A percentile compares a stretch with the other conserved stretches of the same genome.
Conservation (phyloP, 164 flowering plant species). For the Vitis riparia region DNA sequence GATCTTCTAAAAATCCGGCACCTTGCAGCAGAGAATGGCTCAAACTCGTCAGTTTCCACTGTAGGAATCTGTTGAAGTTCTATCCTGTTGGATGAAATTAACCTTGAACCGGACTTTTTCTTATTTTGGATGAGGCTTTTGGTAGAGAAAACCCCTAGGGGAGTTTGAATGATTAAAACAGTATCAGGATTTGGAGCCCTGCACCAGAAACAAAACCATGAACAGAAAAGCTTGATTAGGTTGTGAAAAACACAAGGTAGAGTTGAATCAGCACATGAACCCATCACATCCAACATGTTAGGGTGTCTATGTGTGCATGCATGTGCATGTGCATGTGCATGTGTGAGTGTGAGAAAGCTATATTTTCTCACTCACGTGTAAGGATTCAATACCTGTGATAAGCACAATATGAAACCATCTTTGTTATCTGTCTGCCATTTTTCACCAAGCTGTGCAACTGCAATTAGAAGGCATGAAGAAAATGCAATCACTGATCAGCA, state of each 20-base stretch:
- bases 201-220: conserved; percentile 20
- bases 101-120: conserved; percentile 62
- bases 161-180: conserved; percentile 75
- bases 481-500: conserved; percentile 1
- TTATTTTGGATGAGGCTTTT: conserved; percentile 63
- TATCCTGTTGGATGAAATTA: conserved; percentile 55
- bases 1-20: conserved; percentile 59
- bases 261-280: no score
- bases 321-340: no score
- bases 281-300: no score
- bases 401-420: conserved; percentile 91
- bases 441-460: conserved; percentile 87
- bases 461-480: conserved; percentile 5
- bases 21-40: conserved; percentile 81
- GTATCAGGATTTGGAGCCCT: conserved; percentile 94
- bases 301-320: no score
- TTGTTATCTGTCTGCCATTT: conserved; percentile 79
- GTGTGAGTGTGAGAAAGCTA: no score
- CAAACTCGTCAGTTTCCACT: conserved; percentile 41
- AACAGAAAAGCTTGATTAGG: not conserved
- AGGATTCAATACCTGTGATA: conserved; percentile 62
- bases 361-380: not conserved
- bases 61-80: conserved; percentile 34
- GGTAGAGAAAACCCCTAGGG: conserved; percentile 70
- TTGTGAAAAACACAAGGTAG: not conserved